Conservation (phyloP, 257 asterid species). For the Gentiana straminea region DNA sequence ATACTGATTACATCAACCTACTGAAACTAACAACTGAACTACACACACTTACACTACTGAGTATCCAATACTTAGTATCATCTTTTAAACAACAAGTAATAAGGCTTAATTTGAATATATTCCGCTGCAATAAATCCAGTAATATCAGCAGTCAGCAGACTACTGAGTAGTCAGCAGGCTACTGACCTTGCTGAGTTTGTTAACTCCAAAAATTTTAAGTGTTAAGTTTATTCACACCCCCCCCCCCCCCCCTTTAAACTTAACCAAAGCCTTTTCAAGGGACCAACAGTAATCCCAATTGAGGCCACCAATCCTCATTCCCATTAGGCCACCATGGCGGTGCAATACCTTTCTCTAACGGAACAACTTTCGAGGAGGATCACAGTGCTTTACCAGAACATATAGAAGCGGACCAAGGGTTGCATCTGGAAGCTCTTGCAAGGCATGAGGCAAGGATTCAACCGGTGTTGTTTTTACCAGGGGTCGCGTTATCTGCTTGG, state of each 20-base stretch:
- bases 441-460: conserved; percentile 66
- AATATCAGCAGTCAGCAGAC: conserved; percentile 22
- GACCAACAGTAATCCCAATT: conserved; percentile 35
- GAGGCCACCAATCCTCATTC: conserved; percentile 79
- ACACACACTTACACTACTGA: too few species aligned
- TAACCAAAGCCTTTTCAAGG: too few species aligned
- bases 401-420: conserved; percentile 76
- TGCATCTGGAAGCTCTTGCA: conserved; percentile 85
- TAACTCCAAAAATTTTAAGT: too few species aligned
- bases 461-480: conserved; percentile 30
- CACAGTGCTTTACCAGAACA: conserved; percentile 82
- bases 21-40: too few species aligned
- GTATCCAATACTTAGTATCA: too few species aligned
- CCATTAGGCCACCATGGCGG: conserved; percentile 98
- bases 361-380: conserved; percentile 87
- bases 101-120: too few species aligned
- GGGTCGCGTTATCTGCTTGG: conserved; percentile 38
- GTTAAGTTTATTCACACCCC: conserved; percentile 10
- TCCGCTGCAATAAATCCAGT: too few species aligned
- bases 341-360: conserved; percentile 67
- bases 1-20: too few species aligned
- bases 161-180: too few species aligned
- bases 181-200: too few species aligned
- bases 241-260: conserved; percentile 4
- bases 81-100: too few species aligned